phyloP scores from a whole-genome alignment of 2,329 filamentous ascomycete species.

The Colletotrichum neosansevieriae region DNA sequence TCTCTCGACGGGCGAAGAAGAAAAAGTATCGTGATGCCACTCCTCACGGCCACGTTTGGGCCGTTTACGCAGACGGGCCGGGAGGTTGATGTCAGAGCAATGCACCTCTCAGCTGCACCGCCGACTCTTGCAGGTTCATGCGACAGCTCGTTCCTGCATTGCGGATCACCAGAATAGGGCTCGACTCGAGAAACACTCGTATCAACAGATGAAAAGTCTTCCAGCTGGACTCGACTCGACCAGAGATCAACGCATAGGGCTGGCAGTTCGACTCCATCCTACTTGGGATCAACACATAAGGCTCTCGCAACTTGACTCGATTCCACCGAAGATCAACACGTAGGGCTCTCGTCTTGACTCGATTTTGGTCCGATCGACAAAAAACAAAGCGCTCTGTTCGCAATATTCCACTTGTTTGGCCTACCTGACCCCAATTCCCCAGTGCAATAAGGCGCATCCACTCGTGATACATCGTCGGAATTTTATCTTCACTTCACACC shows the following conservation, averaged over 20 bases:
- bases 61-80: conserved; percentile 30
- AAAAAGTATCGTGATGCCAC: conserved; percentile 17
- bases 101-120: conserved; percentile 21
- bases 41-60: conserved; percentile 30
- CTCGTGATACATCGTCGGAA: conserved; percentile 27
- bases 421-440: conserved; percentile 10
- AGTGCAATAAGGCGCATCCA: conserved; percentile 23
- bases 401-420: conserved; percentile 14
- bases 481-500: conserved; percentile 32
- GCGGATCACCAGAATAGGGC: not conserved
- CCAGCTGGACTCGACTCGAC: not conserved
- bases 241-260: conserved; percentile 3
- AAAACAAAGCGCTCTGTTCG: conserved; percentile 4
- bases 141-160: conserved; percentile 17
- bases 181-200: not conserved
- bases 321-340: conserved; percentile 5
- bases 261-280: conserved; percentile 4
- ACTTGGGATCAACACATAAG: conserved; percentile 11
- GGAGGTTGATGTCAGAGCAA: conserved; percentile 25
- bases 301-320: conserved; percentile 11
- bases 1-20: not conserved
- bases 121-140: conserved; percentile 15
- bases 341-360: conserved; percentile 7
- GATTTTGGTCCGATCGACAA: conserved; percentile 5
- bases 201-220: conserved; percentile 3